Percentiles rank a stretch among this genome's conserved stretches.
These are phyloP conservation scores for Argentina anserina DNA, from an alignment of 306 rosid genomes.

Conservation along the genomic window DNA sequence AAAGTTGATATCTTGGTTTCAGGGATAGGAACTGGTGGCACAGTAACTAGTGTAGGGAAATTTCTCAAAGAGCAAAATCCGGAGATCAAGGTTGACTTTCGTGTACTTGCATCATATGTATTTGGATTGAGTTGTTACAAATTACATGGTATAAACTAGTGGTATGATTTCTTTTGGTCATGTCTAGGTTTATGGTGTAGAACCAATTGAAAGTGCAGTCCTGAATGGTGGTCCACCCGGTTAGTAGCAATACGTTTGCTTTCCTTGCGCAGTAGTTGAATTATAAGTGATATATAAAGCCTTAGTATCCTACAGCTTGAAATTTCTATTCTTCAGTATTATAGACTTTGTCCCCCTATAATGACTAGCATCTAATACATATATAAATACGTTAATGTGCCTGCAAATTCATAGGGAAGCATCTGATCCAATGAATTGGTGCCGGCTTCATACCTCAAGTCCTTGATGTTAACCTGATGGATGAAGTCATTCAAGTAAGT, in stretches of 20 bases:
- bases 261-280: slow-evolving; percentile 23
- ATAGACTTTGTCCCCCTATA: not conserved
- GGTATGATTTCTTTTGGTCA: slow-evolving; percentile 26
- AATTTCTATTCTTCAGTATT: not conserved
- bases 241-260: slow-evolving; percentile 42
- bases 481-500: slow-evolving; percentile 65
- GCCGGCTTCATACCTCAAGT: slow-evolving; percentile 53
- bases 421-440: slow-evolving; percentile 77
- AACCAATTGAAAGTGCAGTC: slow-evolving; percentile 78
- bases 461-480: slow-evolving; percentile 50
- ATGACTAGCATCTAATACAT: not conserved
- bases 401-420: slow-evolving; percentile 47
- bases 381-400: not conserved
- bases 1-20: slow-evolving; percentile 67
- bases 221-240: slow-evolving; percentile 76
- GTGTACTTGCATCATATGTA: not conserved
- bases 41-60: slow-evolving; percentile 63
- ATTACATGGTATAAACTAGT: slow-evolving; percentile 8
- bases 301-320: not conserved
- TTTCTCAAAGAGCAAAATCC: slow-evolving; percentile 79
- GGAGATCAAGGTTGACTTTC: slow-evolving; percentile 52
- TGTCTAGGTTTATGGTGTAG: slow-evolving; percentile 64
- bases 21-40: slow-evolving; percentile 85
- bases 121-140: not conserved
- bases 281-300: not conserved